Conservation (phyloP, 768 basidiomycete species). For the Kwoniella dendrophila region DNA sequence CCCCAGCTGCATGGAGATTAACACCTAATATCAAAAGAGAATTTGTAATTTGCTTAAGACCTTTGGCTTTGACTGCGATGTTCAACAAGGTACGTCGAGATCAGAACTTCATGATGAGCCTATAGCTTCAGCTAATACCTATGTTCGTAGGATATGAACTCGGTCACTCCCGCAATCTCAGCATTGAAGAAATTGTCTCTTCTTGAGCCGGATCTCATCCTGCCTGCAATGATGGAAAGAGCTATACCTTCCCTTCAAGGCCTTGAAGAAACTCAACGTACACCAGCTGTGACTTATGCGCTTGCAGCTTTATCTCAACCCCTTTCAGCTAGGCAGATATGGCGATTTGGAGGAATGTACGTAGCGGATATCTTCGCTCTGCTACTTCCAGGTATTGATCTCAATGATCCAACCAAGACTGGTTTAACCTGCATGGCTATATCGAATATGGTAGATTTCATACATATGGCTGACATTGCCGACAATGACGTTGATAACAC, state of each 20-base stretch:
- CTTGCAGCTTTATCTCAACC: slow-evolving; percentile 78
- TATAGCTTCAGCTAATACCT: neutral
- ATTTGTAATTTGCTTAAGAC: slow-evolving; percentile 77
- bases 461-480: slow-evolving; percentile 40
- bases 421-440: slow-evolving; percentile 49
- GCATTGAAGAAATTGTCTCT: slow-evolving; percentile 79
- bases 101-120: neutral
- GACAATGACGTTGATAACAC: slow-evolving; percentile 33
- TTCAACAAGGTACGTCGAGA: slow-evolving; percentile 66
- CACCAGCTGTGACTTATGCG: slow-evolving; percentile 81
- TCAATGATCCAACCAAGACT: slow-evolving; percentile 59
- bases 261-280: slow-evolving; percentile 85
- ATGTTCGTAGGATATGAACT: slow-evolving; percentile 62
- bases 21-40: slow-evolving; percentile 78
- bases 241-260: slow-evolving; percentile 85
- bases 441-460: slow-evolving; percentile 50
- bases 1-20: slow-evolving; percentile 74
- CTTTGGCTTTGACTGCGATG: slow-evolving; percentile 82
- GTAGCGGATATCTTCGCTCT: slow-evolving; percentile 77
- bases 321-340: slow-evolving; percentile 74
- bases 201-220: slow-evolving; percentile 82
- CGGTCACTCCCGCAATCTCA: slow-evolving; percentile 74
- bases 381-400: slow-evolving; percentile 81
- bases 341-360: slow-evolving; percentile 79
- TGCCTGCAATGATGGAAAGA: slow-evolving; percentile 77